Base-by-base conservation (phyloP, 176 grass and related monocot species). In the Themeda triandra region DNA sequence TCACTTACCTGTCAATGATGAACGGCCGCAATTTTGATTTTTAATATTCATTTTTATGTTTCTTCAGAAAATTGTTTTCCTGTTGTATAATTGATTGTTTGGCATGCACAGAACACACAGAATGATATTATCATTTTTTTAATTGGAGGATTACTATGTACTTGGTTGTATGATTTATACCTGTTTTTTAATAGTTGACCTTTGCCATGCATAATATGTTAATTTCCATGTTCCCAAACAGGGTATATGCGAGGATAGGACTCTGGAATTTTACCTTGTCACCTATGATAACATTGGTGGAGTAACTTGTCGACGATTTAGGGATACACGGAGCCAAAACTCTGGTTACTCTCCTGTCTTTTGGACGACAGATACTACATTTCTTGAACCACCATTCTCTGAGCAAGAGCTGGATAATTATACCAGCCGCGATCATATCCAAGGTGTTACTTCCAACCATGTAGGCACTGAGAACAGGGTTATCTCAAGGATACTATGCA, bases 211-310 rank as follows among this genome's bases (percentile, higher is more conserved):
- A 25, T 9, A 71, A 8, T 10, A 65, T 9, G 3, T 73, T 83
- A 77, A 87, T 17, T 49, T 87, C 58, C 31, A 65, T 83, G 68
- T 90, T 85, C 41, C 59, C 45, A 24, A 84, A 82, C 87, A 99
- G 93, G 93, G 96, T 44, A 92, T 99, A 84, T 94, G 87, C 14
- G 90, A 91, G 91, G 80, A 88, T 80, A 88, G 44, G 83, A 76
- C 87, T 73, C 78, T 96, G 84, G 87, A 99, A 71, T 99, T 99
- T 87, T 99, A 92, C 73, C 84, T 96, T 58, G 88, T 99, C 42
- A 67, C 87, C 37, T 99, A 96, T 68, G 91, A 96, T 80, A 88
- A 92, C 78, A 80, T 96, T 84, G 96, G 93, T 79, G 96, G 93
- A 84, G 90, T 99, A 62, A 94, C 86, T 73, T 99, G 96, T 87